Evolutionary conservation across 495 filamentous ascomycete genomes (phyloP).

Genomic region (Daldinia childiae): DNA sequence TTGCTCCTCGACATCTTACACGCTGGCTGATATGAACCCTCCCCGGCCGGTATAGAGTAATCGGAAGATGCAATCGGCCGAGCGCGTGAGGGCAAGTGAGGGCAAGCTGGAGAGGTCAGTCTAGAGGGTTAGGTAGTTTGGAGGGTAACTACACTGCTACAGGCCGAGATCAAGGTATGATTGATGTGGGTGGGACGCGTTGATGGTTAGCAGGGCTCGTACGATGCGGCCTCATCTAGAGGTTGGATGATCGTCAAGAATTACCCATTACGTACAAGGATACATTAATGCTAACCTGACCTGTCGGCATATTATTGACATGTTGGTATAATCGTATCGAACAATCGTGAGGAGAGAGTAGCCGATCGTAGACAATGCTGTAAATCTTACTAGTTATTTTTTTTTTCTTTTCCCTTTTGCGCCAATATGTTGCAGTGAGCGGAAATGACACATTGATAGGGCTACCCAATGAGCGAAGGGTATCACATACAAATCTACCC

Average conservation of each 20-base stretch:
- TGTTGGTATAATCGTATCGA: conserved; percentile 1
- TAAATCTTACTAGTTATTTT: conserved; percentile 7
- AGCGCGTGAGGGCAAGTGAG: background rate
- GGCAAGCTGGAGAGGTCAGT: too few relatives aligned
- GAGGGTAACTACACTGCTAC: background rate
- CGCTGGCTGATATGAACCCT: conserved; percentile 11
- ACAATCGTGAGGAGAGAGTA: background rate
- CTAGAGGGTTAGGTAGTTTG: background rate
- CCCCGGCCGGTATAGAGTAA: conserved; percentile 29
- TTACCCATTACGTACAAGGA: conserved; percentile 33
- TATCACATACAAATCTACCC: conserved; percentile 2
- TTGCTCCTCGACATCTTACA: background rate
- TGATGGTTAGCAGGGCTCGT: conserved; percentile 28
- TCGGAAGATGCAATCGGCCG: conserved; percentile 34
- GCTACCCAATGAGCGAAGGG: conserved; percentile 28
- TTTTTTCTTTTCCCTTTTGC: background rate
- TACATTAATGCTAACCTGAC: conserved; percentile 20
- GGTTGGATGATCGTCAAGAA: conserved; percentile 27
- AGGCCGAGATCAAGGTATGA: conserved; percentile 17
- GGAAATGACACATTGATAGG: conserved; percentile 31
- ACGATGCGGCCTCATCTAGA: conserved; percentile 19
- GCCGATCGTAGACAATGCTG: conserved; percentile 11
- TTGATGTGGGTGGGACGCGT: conserved; percentile 21
- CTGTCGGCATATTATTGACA: conserved; percentile 30
- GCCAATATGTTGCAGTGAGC: conserved; percentile 10